Evolutionary conservation across 352 stramenopile genomes (phyloP).

Genomic region (Pythium dissotocum): DNA sequence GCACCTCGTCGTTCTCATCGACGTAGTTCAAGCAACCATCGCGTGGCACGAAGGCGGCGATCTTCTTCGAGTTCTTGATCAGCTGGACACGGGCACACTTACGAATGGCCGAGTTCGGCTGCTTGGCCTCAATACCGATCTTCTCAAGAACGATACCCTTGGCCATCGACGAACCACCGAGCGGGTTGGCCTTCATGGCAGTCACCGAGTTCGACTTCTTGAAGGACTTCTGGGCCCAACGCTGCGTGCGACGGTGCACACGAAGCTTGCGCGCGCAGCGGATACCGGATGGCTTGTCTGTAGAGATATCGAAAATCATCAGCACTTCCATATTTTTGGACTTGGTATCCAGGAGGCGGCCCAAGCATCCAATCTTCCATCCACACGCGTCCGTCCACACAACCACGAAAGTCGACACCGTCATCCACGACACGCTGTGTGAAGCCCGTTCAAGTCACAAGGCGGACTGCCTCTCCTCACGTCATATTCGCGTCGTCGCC

Average conservation of each 20-base stretch:
- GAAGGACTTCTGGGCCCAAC: conserved; percentile 98
- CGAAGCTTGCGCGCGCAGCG: conserved; percentile 99
- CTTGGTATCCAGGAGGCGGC: background rate
- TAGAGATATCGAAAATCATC: background rate
- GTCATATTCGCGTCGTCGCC: too few species aligned
- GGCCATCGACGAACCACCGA: conserved; percentile 99
- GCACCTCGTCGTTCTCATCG: conserved; percentile 99
- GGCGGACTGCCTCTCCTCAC: too few species aligned
- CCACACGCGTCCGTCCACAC: background rate
- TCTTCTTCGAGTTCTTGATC: conserved; percentile 99
- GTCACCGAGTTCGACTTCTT: conserved; percentile 99
- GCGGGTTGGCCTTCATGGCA: conserved; percentile 99
- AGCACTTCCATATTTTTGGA: background rate
- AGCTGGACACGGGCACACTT: conserved; percentile 99
- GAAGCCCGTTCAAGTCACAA: too few species aligned
- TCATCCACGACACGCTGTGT: too few species aligned
- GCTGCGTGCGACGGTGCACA: conserved; percentile 97
- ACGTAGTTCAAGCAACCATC: conserved; percentile 99
- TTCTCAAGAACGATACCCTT: conserved; percentile 99
- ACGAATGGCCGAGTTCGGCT: conserved; percentile 99
- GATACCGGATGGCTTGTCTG: conserved; percentile 99
- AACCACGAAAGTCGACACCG: too few species aligned
- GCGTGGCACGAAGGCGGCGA: conserved; percentile 99
- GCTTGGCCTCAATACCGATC: conserved; percentile 99
- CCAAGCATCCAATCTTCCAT: background rate